Evolutionary conservation across 2,329 filamentous ascomycete genomes (phyloP).

Genomic region (Trichophyton benhamiae): DNA sequence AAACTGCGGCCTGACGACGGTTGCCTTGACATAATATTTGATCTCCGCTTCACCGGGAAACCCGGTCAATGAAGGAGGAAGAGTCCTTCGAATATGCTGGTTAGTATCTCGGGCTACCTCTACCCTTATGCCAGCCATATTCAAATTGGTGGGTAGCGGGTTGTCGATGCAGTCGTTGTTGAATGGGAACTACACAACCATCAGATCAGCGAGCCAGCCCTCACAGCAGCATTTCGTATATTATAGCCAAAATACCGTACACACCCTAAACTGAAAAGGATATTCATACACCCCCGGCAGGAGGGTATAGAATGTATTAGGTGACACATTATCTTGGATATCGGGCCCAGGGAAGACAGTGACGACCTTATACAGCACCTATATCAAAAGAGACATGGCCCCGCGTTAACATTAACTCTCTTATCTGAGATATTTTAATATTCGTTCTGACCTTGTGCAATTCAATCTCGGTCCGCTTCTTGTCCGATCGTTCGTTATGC

Average conservation of each 20-base stretch:
- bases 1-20: constrained; percentile 72
- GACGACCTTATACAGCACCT: constrained; percentile 38
- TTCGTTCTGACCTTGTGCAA: constrained; percentile 34
- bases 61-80: constrained; percentile 80
- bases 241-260: neutral
- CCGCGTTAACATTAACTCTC: neutral
- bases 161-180: constrained; percentile 39
- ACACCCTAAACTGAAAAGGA: constrained; percentile 39
- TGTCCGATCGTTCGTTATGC: constrained; percentile 33
- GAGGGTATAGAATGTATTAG: constrained; percentile 33
- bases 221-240: neutral
- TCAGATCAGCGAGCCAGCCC: neutral
- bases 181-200: constrained; percentile 32
- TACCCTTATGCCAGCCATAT: constrained; percentile 33
- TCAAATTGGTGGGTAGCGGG: constrained; percentile 36
- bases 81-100: constrained; percentile 66
- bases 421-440: neutral
- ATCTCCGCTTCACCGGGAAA: constrained; percentile 83
- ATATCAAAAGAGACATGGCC: neutral
- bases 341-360: constrained; percentile 37
- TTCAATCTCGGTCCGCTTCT: constrained; percentile 37
- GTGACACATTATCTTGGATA: constrained; percentile 26
- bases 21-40: constrained; percentile 90
- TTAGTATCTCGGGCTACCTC: constrained; percentile 34
- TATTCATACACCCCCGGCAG: constrained; percentile 37